Percentiles rank a stretch among this genome's conserved stretches.
phyloP scores from a whole-genome alignment of 2,329 filamentous ascomycete species.

The Phialocephala sp. region DNA sequence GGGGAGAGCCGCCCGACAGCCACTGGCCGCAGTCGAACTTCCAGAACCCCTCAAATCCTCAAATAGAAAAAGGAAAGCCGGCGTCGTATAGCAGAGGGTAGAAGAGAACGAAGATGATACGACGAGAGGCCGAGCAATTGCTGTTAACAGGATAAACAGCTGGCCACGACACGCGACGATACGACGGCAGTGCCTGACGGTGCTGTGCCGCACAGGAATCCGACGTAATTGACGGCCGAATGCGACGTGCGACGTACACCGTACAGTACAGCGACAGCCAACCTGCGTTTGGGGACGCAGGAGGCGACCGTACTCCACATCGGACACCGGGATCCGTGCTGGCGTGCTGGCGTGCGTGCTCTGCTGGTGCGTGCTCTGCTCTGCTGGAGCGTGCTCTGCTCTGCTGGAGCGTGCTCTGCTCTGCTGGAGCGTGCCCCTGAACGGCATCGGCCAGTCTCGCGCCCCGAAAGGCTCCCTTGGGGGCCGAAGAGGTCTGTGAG shows the following conservation, averaged over 20 bases:
- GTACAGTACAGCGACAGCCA: neutral
- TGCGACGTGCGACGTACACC: neutral
- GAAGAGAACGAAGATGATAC: neutral
- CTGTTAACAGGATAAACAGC: neutral
- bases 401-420: too few species aligned
- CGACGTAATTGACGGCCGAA: neutral
- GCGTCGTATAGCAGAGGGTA: neutral
- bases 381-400: too few species aligned
- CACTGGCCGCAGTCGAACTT: too few species aligned
- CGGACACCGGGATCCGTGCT: too few species aligned
- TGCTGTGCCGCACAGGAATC: constrained; percentile 1
- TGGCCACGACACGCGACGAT: neutral
- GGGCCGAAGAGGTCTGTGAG: neutral
- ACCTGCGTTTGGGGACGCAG: neutral
- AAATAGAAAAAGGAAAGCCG: neutral
- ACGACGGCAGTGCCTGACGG: constrained; percentile 1
- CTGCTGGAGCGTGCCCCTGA: constrained; percentile 7
- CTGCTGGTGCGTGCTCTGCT: too few species aligned
- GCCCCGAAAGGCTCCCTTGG: neutral
- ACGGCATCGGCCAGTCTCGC: neutral
- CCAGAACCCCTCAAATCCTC: neutral
- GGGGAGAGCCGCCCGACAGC: too few species aligned
- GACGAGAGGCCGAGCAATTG: too few species aligned
- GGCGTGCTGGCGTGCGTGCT: too few species aligned
- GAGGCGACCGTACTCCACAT: neutral